Percentiles rank a stretch among this genome's conserved stretches.
Conservation (phyloP, 108 stramenopile species). For the Aurantiochytrium sp. region DNA sequence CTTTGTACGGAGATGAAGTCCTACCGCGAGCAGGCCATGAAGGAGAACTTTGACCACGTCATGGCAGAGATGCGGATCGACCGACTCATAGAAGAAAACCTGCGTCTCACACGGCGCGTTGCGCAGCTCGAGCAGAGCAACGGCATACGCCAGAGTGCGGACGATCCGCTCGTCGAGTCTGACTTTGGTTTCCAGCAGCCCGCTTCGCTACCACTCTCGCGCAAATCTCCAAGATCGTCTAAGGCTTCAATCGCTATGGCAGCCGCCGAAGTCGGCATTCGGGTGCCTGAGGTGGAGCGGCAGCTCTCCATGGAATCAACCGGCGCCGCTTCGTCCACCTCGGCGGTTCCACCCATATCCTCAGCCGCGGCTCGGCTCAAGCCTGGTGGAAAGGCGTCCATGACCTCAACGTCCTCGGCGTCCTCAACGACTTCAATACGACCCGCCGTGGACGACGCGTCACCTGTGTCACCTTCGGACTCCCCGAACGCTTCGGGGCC, state of each 20-base stretch:
- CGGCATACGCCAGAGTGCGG: not conserved
- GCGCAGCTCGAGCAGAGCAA: not conserved
- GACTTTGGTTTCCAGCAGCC: not conserved
- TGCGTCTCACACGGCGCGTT: not conserved
- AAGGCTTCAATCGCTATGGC: not conserved
- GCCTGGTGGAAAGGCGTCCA: no score
- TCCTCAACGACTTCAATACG: no score
- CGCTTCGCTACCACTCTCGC: not conserved
- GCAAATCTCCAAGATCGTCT: not conserved
- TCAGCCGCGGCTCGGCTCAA: no score
- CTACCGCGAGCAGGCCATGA: constrained; percentile 25
- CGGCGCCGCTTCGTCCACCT: not conserved
- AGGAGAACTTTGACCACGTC: constrained; percentile 2
- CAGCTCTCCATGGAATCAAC: not conserved
- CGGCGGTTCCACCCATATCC: not conserved
- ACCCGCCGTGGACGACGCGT: not conserved
- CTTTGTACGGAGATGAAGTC: constrained; percentile 19
- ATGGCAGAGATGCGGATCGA: constrained; percentile 25
- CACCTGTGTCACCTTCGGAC: not conserved
- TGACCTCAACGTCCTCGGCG: no score
- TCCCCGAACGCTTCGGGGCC: no score
- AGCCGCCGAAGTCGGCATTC: not conserved
- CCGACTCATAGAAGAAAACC: not conserved
- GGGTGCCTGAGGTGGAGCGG: not conserved
- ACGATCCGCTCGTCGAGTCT: not conserved